Conservation (phyloP, 495 filamentous ascomycete species). For the Evernia prunastri region DNA sequence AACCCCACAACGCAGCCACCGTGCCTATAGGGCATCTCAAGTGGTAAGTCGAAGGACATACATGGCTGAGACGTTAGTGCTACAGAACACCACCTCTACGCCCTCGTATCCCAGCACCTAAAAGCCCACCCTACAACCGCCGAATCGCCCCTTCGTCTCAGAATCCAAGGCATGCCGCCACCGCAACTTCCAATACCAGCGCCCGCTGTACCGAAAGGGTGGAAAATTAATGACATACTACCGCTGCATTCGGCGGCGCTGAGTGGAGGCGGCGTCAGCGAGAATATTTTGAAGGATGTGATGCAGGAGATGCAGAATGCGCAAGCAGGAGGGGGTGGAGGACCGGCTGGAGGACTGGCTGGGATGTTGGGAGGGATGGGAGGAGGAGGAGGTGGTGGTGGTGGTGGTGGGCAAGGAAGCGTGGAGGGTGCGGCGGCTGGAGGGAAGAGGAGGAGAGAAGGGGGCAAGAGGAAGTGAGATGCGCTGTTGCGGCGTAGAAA, state of each 20-base stretch:
- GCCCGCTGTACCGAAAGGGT: conserved; percentile 77
- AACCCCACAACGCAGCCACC: neutral
- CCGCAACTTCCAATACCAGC: conserved; percentile 58
- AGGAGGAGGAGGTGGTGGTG: conserved; percentile 6
- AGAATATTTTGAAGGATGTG: conserved; percentile 95
- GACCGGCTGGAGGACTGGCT: conserved; percentile 52
- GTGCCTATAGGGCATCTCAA: neutral
- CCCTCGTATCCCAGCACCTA: conserved; percentile 67
- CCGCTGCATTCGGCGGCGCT: conserved; percentile 83
- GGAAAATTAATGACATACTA: conserved; percentile 80
- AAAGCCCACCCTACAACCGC: conserved; percentile 65
- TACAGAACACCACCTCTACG: conserved; percentile 79
- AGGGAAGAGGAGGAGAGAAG: conserved; percentile 26
- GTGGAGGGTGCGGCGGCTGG: conserved; percentile 18
- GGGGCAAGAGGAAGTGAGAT: conserved; percentile 19
- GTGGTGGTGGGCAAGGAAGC: conserved; percentile 15
- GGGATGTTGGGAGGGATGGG: conserved; percentile 64
- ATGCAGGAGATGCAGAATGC: conserved; percentile 83
- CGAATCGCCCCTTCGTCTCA: conserved; percentile 58
- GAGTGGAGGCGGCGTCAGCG: conserved; percentile 88
- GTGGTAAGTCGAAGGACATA: conserved; percentile 5
- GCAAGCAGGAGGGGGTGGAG: conserved; percentile 39
- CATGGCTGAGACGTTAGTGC: neutral
- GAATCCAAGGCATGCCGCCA: conserved; percentile 60
- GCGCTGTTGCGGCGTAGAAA: neutral